Base-by-base conservation (phyloP, 192 early-diverging fungal genomes). In the Coemansia sp. region DNA sequence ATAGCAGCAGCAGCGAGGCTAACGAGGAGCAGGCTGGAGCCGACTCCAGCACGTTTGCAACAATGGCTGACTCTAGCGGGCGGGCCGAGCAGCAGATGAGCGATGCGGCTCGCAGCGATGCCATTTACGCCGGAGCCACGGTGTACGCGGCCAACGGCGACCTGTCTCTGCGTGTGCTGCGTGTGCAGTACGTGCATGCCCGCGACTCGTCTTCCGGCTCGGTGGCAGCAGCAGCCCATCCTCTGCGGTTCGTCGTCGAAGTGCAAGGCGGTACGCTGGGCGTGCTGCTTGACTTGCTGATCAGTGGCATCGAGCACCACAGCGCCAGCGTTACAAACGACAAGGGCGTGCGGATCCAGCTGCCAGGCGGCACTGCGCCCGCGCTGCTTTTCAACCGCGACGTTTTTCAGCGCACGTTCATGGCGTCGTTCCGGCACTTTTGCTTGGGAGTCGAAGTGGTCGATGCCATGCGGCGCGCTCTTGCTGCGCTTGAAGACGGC, bases 391-490 rank as follows among this genome's bases (percentile, higher is more conserved):
- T 82, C 47, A 82, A 82, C 71, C 80, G 75, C 69, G 75, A 82
- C 43, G 80, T 78, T 18, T 82, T 81, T 68, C 73, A 85, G 29
- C 71, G 77, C 15, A 78, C 81, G 13, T 88, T 91, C 41, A 86
- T 91, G 79, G 78, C 84, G 12, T 89, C 87, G 20, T 91, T 88
- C 70, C 85, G 89, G 18, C 85, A 83, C 47, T 90, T 88, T 61
- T 86, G 88, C 65, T 71, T 80, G 29, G 82, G 78, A 1, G 43
- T 78, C 10, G 76, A 85, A 37, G 67, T 85, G 3, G 61, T 85
- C 12, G 73, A 67, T 40, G 53, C 59, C 16, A 72, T 77, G 72
- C 82, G 61, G 9, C 59, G 68, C 49, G 62, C 75, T 29, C 47
- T 74, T 29, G 16, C 59, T 10, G 27, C 32, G 39, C 47, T 65